These are phyloP conservation scores for Pseudozyma sp. DNA, from an alignment of 1,284 basidiomycete species.

Conservation along the genomic window DNA sequence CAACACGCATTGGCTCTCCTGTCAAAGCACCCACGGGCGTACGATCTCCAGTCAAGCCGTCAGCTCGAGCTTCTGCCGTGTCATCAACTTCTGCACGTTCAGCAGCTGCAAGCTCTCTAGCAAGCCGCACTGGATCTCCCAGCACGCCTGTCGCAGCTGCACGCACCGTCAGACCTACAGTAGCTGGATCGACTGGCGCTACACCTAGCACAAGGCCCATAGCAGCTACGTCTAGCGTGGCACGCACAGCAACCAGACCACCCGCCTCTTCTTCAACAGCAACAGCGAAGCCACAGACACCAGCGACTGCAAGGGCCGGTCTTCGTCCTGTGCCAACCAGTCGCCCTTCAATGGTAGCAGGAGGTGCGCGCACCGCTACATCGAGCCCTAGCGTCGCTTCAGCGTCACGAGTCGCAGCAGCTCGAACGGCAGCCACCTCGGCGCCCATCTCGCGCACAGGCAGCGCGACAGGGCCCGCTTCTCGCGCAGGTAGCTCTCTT, in stretches of 20 bases:
- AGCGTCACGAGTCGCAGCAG: constrained; percentile 20
- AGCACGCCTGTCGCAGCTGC: constrained; percentile 23
- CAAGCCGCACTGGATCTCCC: constrained; percentile 38
- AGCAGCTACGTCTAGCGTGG: constrained; percentile 8
- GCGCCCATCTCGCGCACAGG: constrained; percentile 41
- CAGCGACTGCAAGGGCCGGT: constrained; percentile 50
- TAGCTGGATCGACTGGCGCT: constrained; percentile 2
- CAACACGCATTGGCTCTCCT: constrained; percentile 23
- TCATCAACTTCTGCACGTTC: constrained; percentile 35
- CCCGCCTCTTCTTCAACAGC: constrained; percentile 9
- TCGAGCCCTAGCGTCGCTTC: constrained; percentile 39
- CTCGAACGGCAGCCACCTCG: constrained; percentile 21
- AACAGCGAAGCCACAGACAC: constrained; percentile 36
- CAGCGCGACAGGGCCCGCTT: constrained; percentile 15
- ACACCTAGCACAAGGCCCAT: constrained; percentile 31
- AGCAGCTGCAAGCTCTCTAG: constrained; percentile 23
- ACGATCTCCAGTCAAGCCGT: constrained; percentile 43
- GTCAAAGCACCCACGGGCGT: constrained; percentile 22
- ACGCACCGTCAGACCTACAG: constrained; percentile 18
- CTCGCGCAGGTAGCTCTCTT: constrained; percentile 35
- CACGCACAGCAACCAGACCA: constrained; percentile 18
- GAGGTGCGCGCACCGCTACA: constrained; percentile 32
- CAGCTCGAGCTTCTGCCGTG: constrained; percentile 17
- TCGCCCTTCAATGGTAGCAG: constrained; percentile 51
- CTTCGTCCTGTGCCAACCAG: constrained; percentile 50